phyloP scores from a whole-genome alignment of 164 flowering plant genomes.

The Piper betle region DNA sequence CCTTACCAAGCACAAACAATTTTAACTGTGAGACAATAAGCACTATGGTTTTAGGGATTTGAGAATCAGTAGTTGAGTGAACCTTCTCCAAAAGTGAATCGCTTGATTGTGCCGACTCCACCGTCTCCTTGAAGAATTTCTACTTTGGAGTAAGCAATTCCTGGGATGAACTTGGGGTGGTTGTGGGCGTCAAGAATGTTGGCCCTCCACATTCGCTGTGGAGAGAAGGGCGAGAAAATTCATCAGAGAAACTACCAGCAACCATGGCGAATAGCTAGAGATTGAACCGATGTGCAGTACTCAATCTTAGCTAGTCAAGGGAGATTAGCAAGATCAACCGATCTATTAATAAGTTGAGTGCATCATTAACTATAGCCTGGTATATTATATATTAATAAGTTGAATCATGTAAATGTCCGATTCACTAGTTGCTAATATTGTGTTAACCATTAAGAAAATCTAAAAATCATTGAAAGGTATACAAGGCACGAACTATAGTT shows the following conservation, averaged over 20 bases:
- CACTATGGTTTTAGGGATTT: too few species aligned
- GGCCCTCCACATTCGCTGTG: not conserved
- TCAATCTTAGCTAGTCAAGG: too few species aligned
- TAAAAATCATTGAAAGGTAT: too few species aligned
- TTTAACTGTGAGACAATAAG: not conserved
- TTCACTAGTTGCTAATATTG: too few species aligned
- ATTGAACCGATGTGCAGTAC: too few species aligned
- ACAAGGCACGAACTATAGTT: too few species aligned
- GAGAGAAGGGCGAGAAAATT: not conserved
- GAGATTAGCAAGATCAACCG: too few species aligned
- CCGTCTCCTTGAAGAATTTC: not conserved
- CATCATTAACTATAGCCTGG: too few species aligned
- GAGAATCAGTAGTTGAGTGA: not conserved
- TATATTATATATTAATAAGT: too few species aligned
- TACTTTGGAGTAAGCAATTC: not conserved
- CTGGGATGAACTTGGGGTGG: constrained; percentile 2
- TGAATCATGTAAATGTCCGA: too few species aligned
- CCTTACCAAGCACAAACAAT: not conserved
- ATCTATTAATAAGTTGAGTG: too few species aligned
- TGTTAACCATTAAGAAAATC: too few species aligned
- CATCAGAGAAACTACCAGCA: not conserved
- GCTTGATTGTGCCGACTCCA: not conserved
- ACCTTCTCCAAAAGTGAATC: not conserved
- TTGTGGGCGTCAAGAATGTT: constrained; percentile 1
- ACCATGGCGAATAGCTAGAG: not conserved